Evolutionary conservation across 352 stramenopile species (phyloP), one percentile per base, ranked within the genome.

Genomic region (Phytophthora constricta): DNA sequence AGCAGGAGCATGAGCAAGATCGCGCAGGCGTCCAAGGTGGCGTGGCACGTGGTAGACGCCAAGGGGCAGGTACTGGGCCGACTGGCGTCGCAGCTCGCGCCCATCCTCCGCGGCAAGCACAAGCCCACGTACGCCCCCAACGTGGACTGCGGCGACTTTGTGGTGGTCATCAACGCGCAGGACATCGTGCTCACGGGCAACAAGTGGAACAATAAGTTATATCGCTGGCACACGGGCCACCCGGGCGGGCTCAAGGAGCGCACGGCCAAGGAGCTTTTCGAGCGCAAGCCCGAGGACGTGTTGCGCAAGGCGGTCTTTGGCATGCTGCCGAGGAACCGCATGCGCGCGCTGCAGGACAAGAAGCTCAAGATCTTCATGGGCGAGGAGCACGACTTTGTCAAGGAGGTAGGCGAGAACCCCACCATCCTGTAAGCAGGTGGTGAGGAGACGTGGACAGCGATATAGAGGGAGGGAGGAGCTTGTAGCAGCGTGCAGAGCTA

Each of bases 91-190:
- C 93, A 98, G 70, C 92, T 99, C 41, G 93, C 96, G 39, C 93
- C 92, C 14, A 97, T 99, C 68, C 82, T 99, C 20, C 94, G 89
- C 55, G 98, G 98, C 52, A 99, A 99, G 79, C 97, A 99, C 87
- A 99, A 99, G 77, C 98, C 97, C 8, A 99, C 96, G 53, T 99
- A 98, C 82, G 86, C 90, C 48, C 98, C 97, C 11, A 98, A 99
- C 76, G 84, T 95, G n/a, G 97, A 99, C 83, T 98, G 96, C 80
- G 98, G 97, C 49, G 98, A 99, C 86, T 96, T 96, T 71, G 93
- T 99, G 10, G 97, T 99, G 26, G 94, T 99, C 43, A 89, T 99
- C 57, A 99, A 99, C 84, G 96, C 96, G 47, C 91, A 98, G 70
- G 76, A 98, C 77, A 91, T 98, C 51, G 87, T 97, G 62, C 94